Evolutionary conservation across 352 stramenopile genomes (phyloP).

Genomic region (Globisporangium splendens): DNA sequence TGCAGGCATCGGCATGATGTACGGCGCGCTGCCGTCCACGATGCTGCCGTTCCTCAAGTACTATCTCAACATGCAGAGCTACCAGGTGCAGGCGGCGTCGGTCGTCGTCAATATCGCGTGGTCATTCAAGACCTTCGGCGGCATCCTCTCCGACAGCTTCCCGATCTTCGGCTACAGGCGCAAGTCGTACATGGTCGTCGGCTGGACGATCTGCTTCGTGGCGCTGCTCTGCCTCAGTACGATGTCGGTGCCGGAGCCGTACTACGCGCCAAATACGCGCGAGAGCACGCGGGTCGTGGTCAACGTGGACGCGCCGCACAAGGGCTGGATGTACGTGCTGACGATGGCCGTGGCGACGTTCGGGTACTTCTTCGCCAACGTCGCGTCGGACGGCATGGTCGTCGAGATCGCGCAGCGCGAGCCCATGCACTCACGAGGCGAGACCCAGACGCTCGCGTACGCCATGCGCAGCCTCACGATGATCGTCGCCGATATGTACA

Average conservation of each 20-base stretch:
- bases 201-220: slow-evolving; percentile 26
- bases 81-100: slow-evolving; percentile 40
- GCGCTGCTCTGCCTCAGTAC: slow-evolving; percentile 21
- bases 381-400: slow-evolving; percentile 76
- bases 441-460: slow-evolving; percentile 56
- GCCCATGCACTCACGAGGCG: slow-evolving; percentile 41
- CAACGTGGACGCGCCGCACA: slow-evolving; percentile 19
- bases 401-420: slow-evolving; percentile 73
- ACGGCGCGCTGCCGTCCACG: slow-evolving; percentile 56
- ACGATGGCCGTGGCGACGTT: slow-evolving; percentile 76
- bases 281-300: slow-evolving; percentile 26
- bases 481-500: slow-evolving; percentile 48
- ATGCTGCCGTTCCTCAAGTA: slow-evolving; percentile 24
- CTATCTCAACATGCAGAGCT: slow-evolving; percentile 63
- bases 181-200: slow-evolving; percentile 58
- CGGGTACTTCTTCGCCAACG: slow-evolving; percentile 85
- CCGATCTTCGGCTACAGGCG: slow-evolving; percentile 49
- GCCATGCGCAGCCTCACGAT: slow-evolving; percentile 37
- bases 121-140: slow-evolving; percentile 58
- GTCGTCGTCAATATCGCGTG: slow-evolving; percentile 48
- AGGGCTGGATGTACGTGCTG: slow-evolving; percentile 59
- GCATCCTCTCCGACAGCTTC: slow-evolving; percentile 54
- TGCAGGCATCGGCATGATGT: slow-evolving; percentile 56
- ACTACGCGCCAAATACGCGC: slow-evolving; percentile 30
- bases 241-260: slow-evolving; percentile 34